These are phyloP conservation scores for Mycena kentingensis DNA, from an alignment of 768 basidiomycete species.

Conservation along the genomic window DNA sequence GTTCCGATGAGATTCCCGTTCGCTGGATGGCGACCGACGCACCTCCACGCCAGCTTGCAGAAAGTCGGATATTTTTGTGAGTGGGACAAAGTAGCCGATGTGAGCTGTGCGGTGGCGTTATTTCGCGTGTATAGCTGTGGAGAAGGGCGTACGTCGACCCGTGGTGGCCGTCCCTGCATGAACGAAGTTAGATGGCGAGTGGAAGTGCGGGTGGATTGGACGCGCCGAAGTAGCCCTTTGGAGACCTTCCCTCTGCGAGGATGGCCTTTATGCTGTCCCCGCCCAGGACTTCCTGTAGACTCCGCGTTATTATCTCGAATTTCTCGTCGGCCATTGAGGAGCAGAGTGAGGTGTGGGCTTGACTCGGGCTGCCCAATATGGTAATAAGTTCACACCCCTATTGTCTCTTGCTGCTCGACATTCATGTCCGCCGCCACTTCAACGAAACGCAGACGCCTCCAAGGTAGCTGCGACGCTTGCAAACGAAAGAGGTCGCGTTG, in stretches of 20 bases:
- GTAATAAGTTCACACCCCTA: too few species aligned
- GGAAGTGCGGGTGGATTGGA: constrained; percentile 22
- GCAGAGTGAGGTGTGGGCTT: too few species aligned
- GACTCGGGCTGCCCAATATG: too few species aligned
- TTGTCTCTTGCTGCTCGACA: too few species aligned
- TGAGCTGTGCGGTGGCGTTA: constrained; percentile 61
- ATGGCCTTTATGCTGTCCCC: constrained; percentile 81
- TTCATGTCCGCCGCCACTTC: too few species aligned
- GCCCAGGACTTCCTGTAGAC: constrained; percentile 86
- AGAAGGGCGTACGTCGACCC: constrained; percentile 73
- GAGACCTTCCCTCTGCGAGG: constrained; percentile 70
- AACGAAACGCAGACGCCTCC: too few species aligned
- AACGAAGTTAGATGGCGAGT: constrained; percentile 14
- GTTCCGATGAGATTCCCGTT: neutral
- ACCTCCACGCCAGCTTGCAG: constrained; percentile 89
- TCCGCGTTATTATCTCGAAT: constrained; percentile 82
- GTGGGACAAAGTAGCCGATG: constrained; percentile 93
- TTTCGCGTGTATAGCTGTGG: neutral
- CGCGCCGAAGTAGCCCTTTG: constrained; percentile 92
- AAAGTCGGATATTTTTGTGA: constrained; percentile 96
- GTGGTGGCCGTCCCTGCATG: constrained; percentile 85
- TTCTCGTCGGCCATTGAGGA: constrained; percentile 46
- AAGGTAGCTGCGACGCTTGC: too few species aligned
- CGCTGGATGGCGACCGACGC: constrained; percentile 15
- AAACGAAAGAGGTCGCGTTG: too few species aligned